phyloP scores from a whole-genome alignment of 2,329 filamentous ascomycete genomes.

The Fusarium sp. region DNA sequence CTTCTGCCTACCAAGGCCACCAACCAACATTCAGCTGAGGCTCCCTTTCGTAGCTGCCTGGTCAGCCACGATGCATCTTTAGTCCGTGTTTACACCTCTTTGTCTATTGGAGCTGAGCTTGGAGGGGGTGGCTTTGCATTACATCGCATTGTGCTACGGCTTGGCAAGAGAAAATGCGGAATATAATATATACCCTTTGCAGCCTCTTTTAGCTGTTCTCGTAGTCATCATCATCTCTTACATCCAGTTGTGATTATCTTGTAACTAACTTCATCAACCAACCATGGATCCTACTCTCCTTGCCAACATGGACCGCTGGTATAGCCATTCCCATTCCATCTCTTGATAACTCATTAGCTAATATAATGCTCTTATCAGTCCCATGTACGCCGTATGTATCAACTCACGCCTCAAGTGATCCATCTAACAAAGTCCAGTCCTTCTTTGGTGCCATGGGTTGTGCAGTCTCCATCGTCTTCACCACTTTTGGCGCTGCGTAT shows the following conservation, averaged over 20 bases:
- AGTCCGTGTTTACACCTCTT: constrained; percentile 3
- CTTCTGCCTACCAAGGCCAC: constrained; percentile 46
- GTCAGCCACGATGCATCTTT: neutral
- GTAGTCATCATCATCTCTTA: neutral
- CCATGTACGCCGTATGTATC: constrained; percentile 58
- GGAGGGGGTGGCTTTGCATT: neutral
- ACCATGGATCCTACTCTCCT: constrained; percentile 49
- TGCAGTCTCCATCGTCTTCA: constrained; percentile 62
- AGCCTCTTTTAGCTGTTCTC: neutral
- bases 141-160: neutral
- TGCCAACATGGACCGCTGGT: constrained; percentile 55
- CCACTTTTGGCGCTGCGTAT: constrained; percentile 62
- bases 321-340: constrained; percentile 1
- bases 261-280: neutral
- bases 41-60: constrained; percentile 17
- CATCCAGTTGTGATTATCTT: neutral
- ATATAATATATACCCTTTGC: constrained; percentile 2
- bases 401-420: neutral
- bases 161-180: neutral
- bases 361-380: constrained; percentile 46
- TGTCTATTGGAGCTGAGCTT: neutral
- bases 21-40: neutral
- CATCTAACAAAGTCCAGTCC: constrained; percentile 44
- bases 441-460: constrained; percentile 59
- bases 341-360: neutral